Evolutionary conservation across 441 rosid genomes (phyloP).

Genomic region (Gossypium lobatum): DNA sequence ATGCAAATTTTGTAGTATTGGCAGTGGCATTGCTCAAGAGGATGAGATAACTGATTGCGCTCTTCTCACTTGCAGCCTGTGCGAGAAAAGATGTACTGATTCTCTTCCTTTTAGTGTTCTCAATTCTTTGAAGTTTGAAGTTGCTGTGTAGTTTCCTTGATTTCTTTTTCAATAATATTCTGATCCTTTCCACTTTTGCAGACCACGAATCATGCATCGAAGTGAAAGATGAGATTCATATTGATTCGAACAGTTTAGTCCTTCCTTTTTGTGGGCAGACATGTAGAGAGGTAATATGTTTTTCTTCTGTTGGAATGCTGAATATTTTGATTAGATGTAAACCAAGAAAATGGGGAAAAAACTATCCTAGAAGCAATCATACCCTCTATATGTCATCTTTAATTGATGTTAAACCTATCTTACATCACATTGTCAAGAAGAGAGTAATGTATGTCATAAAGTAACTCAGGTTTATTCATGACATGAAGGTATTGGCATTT

Average conservation of each 20-base stretch:
- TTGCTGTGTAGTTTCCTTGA: neutral
- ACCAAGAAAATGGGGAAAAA: neutral
- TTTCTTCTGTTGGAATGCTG: slow-evolving; percentile 10
- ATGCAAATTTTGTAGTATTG: slow-evolving; percentile 73
- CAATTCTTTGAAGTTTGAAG: slow-evolving; percentile 10
- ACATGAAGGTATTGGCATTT: neutral
- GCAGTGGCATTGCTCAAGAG: slow-evolving; percentile 28
- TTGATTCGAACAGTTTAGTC: slow-evolving; percentile 31
- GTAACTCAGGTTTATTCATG: neutral
- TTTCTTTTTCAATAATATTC: slow-evolving; percentile 10
- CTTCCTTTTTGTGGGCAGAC: slow-evolving; percentile 63
- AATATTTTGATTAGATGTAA: neutral
- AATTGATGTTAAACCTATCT: neutral
- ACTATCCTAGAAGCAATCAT: neutral
- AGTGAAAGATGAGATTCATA: slow-evolving; percentile 37
- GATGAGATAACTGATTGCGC: slow-evolving; percentile 23
- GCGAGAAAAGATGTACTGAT: slow-evolving; percentile 73
- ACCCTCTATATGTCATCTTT: neutral
- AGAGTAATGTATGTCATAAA: neutral
- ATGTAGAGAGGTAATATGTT: slow-evolving; percentile 64
- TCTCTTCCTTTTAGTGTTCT: slow-evolving; percentile 20
- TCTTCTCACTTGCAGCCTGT: slow-evolving; percentile 59
- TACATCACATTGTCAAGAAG: neutral
- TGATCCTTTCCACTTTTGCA: slow-evolving; percentile 27
- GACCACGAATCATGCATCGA: slow-evolving; percentile 70